Percentiles rank a stretch among this genome's conserved stretches.
phyloP scores from a whole-genome alignment of 202 grass and related monocot genomes.

The Sporobolus alterniflorus region DNA sequence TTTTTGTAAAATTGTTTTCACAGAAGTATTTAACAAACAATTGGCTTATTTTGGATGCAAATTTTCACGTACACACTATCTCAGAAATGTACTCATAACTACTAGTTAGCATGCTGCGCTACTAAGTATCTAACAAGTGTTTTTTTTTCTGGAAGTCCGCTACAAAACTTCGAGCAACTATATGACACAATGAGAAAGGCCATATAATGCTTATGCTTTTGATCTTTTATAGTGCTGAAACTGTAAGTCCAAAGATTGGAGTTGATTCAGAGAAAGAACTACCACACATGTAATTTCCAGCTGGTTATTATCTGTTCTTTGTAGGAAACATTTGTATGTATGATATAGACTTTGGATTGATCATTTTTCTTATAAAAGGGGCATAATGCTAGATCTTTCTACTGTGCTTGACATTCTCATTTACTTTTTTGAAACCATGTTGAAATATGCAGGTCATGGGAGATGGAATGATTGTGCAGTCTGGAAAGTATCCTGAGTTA shows the following conservation, averaged over 20 bases:
- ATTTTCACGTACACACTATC: neutral
- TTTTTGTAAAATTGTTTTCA: neutral
- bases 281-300: neutral
- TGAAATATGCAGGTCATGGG: conserved; percentile 50
- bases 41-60: neutral
- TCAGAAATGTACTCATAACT: neutral
- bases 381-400: conserved; percentile 6
- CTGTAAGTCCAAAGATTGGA: neutral
- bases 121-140: neutral
- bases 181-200: neutral
- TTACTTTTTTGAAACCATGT: neutral
- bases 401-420: neutral
- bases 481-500: conserved; percentile 61
- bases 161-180: conserved; percentile 4
- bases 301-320: neutral
- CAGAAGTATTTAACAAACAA: neutral
- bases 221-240: neutral
- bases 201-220: neutral
- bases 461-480: conserved; percentile 57
- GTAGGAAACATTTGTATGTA: neutral
- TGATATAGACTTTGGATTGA: neutral
- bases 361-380: conserved; percentile 6
- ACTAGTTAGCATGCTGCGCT: neutral
- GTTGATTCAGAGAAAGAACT: neutral
- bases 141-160: neutral